Base-by-base conservation (phyloP, 2,329 filamentous ascomycete species). In the Nothophaeocryptopus gaeumannii region DNA sequence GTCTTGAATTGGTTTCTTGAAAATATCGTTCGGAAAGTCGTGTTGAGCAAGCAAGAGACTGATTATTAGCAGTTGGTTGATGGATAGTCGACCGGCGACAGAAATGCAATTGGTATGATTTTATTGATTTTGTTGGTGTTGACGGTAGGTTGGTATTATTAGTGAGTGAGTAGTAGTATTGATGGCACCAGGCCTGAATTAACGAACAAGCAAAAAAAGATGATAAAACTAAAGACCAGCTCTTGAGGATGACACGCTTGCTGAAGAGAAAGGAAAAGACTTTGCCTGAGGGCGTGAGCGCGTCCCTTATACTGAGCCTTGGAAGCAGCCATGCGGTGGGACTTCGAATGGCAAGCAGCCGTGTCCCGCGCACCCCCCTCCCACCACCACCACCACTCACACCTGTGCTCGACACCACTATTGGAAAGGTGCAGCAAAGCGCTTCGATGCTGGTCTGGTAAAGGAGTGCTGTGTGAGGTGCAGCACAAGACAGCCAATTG, bases 201-300 rank as follows among this genome's bases (percentile, higher is more conserved):
- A 69, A 67, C 65, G 64, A 63, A 64, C 64, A 68, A 64, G 66
- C 67, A 67, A 66, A 55, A 61, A 62, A 59, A 62, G 59, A 64
- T 70, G 39, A 58, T 70, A 70, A 71, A 70, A 68, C 70, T 66
- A 72, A 72, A 63, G 70, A 67, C 69, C 73, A 75, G 71, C 72
- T 76, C 74, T 73, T 61, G 62, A 68, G 67, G 62, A 74, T 74
- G 68, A 75, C 72, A 74, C 63, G 71, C 74, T 77, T 75, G 74
- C 74, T 77, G 72, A 70, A 72, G 70, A 73, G 64, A 67, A 63
- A 50, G 50, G 57, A 50, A 52, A 61, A 55, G 54, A 50, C 48
- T 32, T 35, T 54, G 47, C 50, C 43, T 52, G 49, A 55, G 51
- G 50, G 55, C 48, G 54, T 49, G 47, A 57, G 55, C 36, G 53